Evolutionary conservation across 805 yeast genomes (phyloP), one percentile per base, ranked within the genome.

Genomic region (Soucietia sequanensis): DNA sequence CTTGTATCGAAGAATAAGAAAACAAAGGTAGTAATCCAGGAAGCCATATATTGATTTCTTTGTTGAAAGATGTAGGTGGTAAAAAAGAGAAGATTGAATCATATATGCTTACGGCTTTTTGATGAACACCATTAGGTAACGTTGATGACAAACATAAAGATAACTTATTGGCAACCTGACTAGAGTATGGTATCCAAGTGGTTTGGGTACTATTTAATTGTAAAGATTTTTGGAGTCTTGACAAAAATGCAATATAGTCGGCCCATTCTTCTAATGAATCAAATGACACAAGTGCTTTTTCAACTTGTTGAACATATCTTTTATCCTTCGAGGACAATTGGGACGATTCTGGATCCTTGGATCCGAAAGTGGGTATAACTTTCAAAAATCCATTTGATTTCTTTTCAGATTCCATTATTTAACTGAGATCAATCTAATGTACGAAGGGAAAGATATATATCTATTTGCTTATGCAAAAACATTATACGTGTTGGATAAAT

Each of bases 231-330:
- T 80, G 79, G 5, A 95, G 71, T 40, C 84, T 78, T 2, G 91
- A 80, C 29, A 95, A 67, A 55, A 87, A 90, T 15, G 97, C 83
- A 37, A 93, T 93, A 56, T 91, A 89, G 56, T 93, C 99, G 10
- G 99, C 98, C 99, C 99, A 93, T 65, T 93, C 99, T 21, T 80
- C 84, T 2, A 89, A 83, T 2, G 84, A 64, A 34, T 87, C 96
- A 64, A 91, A 91, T 13, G 77, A 69, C 5, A 75, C 71, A 15
- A 93, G 65, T 0, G 93, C 86, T 45, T 81, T 76, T 34, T 84
- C 91, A 9, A 91, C 73, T 38, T 73, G 79, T n/a, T 76, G 68
- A 14, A 70, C 64, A 51, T 80, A 83, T 40, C 84, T 79, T 62
- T 77, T 83, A 52, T 84, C 90, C 38, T 30, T 29, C 19, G n/a